Evolutionary conservation across 495 filamentous ascomycete genomes (phyloP).

Genomic region (Aspergillus biplanus): DNA sequence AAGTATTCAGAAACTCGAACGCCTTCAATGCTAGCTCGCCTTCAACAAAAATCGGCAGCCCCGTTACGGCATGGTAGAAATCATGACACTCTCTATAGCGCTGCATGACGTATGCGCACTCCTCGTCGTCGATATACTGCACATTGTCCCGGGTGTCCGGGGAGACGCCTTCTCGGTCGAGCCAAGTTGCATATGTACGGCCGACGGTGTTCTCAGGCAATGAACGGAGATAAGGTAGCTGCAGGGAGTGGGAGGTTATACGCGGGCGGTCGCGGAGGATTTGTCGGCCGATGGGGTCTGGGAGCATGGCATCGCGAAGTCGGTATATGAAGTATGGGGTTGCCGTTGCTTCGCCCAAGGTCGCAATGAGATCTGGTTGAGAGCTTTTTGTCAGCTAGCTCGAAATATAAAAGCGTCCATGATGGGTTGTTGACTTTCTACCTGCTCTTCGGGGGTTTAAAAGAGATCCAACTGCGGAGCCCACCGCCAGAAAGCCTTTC

Average conservation of each 20-base stretch:
- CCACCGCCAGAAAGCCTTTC: conserved; percentile 74
- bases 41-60: conserved; percentile 87
- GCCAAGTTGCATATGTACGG: conserved; percentile 81
- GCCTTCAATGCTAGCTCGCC: conserved; percentile 95
- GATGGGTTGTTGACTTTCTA: conserved; percentile 18
- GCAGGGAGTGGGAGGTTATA: conserved; percentile 78
- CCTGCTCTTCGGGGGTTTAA: conserved; percentile 79
- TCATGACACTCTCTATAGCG: conserved; percentile 97
- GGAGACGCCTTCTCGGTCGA: conserved; percentile 88
- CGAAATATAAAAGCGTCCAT: too few relatives aligned
- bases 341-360: conserved; percentile 90
- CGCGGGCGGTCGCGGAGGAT: conserved; percentile 90
- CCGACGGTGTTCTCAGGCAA: conserved; percentile 79
- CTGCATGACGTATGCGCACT: conserved; percentile 99
- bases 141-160: conserved; percentile 85
- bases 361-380: conserved; percentile 81
- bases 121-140: conserved; percentile 88
- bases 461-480: conserved; percentile 80
- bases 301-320: conserved; percentile 89
- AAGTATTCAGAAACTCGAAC: conserved; percentile 93
- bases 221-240: conserved; percentile 68
- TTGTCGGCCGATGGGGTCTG: conserved; percentile 78
- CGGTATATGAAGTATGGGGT: conserved; percentile 94
- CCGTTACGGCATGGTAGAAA: conserved; percentile 96
- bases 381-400: neutral